phyloP scores from a whole-genome alignment of 2,329 filamentous ascomycete species.

The Proliferodiscus dingleyae region DNA sequence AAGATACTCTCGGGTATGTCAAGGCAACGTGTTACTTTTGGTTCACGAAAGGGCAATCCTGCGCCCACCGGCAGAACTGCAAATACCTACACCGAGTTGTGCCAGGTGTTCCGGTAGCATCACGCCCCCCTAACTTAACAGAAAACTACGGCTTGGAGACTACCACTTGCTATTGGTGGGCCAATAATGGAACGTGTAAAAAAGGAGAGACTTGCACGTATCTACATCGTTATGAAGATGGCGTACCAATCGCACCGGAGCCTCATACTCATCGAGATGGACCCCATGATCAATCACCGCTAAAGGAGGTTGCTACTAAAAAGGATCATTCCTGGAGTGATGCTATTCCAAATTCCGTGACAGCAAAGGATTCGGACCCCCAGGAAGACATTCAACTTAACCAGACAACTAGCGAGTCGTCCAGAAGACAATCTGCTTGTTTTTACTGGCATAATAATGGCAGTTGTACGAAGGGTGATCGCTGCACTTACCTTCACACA shows the following conservation, averaged over 20 bases:
- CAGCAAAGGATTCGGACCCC: neutral
- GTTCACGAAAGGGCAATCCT: neutral
- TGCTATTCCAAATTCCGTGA: neutral
- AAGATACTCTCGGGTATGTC: neutral
- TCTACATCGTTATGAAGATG: slow-evolving; percentile 8
- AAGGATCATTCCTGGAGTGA: neutral
- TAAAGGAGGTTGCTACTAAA: neutral
- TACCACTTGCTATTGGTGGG: slow-evolving; percentile 1
- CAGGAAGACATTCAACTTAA: neutral
- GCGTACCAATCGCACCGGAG: slow-evolving; percentile 3
- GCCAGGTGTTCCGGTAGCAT: neutral
- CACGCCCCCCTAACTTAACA: neutral
- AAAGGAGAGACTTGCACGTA: slow-evolving; percentile 11
- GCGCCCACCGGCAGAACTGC: neutral
- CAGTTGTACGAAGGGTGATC: neutral
- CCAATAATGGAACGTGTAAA: slow-evolving; percentile 1
- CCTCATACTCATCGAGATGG: slow-evolving; percentile 2
- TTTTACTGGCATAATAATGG: neutral
- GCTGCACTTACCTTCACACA: neutral
- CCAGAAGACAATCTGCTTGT: neutral
- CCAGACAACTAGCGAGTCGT: neutral
- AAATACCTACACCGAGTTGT: neutral
- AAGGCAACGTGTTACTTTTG: slow-evolving; percentile 17
- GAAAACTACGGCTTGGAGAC: neutral
- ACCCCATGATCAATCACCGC: neutral